phyloP scores from a whole-genome alignment of 1,139 yeast species.

The Diutina scorzettiae region DNA sequence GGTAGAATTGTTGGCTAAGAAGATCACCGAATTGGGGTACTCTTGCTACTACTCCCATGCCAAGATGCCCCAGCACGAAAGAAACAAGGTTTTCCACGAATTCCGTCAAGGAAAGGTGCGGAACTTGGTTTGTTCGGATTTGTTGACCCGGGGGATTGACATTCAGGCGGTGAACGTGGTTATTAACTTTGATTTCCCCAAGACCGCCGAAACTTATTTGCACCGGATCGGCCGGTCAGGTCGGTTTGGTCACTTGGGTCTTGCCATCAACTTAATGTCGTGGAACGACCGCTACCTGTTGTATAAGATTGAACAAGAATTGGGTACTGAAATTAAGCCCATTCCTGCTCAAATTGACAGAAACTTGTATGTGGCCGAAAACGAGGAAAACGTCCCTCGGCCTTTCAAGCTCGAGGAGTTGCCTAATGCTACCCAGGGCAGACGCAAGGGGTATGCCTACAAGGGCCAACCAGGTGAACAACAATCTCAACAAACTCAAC shows the following conservation, averaged over 20 bases:
- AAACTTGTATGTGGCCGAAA: slow-evolving; percentile 78
- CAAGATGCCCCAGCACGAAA: slow-evolving; percentile 92
- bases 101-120: slow-evolving; percentile 98
- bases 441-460: slow-evolving; percentile 26
- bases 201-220: slow-evolving; percentile 91
- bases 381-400: slow-evolving; percentile 65
- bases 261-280: slow-evolving; percentile 90
- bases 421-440: slow-evolving; percentile 27
- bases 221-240: slow-evolving; percentile 99
- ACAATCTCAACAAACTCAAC: slow-evolving; percentile 10
- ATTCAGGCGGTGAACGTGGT: slow-evolving; percentile 98
- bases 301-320: slow-evolving; percentile 92
- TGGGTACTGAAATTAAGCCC: slow-evolving; percentile 95
- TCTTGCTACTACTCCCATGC: slow-evolving; percentile 98
- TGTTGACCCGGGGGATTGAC: slow-evolving; percentile 96
- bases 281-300: slow-evolving; percentile 94
- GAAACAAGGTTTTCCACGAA: slow-evolving; percentile 97
- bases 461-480: slow-evolving; percentile 32
- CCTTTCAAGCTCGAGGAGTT: slow-evolving; percentile 71
- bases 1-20: slow-evolving; percentile 89
- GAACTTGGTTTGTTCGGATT: slow-evolving; percentile 91
- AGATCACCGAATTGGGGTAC: slow-evolving; percentile 91
- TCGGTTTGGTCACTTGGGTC: slow-evolving; percentile 95
- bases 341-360: slow-evolving; percentile 87
- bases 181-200: slow-evolving; percentile 95